A percentile compares a stretch with the other conserved stretches of the same genome.
These are phyloP conservation scores for Sonneratia caseolaris DNA, from an alignment of 345 rosid genomes.

Conservation along the genomic window DNA sequence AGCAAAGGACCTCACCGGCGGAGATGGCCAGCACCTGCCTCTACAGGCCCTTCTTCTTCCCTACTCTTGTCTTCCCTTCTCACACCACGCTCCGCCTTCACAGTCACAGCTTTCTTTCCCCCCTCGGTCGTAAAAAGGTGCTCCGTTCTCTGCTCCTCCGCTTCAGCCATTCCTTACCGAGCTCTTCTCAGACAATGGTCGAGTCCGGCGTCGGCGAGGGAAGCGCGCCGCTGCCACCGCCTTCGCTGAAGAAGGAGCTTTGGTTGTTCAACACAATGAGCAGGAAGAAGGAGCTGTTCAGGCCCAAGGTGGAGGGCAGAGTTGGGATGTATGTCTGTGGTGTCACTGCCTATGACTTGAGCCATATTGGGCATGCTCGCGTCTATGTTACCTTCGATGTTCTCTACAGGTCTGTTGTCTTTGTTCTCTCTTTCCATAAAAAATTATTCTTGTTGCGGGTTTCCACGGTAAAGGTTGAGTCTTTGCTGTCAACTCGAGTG, in stretches of 20 bases:
- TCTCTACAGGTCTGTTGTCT: slow-evolving; percentile 50
- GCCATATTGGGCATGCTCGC: slow-evolving; percentile 93
- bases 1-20: neutral
- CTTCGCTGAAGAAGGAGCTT: slow-evolving; percentile 33
- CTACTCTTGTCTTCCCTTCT: neutral
- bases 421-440: neutral
- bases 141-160: neutral
- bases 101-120: neutral
- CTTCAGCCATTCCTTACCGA: neutral
- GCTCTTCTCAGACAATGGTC: neutral
- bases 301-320: slow-evolving; percentile 65
- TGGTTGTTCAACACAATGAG: slow-evolving; percentile 87
- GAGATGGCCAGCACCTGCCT: slow-evolving; percentile 3
- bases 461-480: neutral
- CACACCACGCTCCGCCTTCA: neutral
- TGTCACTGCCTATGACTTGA: slow-evolving; percentile 89
- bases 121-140: neutral
- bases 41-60: neutral
- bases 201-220: neutral
- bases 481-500: neutral
- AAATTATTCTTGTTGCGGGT: neutral
- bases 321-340: slow-evolving; percentile 98
- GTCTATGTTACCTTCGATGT: slow-evolving; percentile 90
- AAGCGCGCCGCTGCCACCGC: neutral
- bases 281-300: slow-evolving; percentile 57